Evolutionary conservation across 2,329 filamentous ascomycete genomes (phyloP).

Genomic region (Acarospora socialis): DNA sequence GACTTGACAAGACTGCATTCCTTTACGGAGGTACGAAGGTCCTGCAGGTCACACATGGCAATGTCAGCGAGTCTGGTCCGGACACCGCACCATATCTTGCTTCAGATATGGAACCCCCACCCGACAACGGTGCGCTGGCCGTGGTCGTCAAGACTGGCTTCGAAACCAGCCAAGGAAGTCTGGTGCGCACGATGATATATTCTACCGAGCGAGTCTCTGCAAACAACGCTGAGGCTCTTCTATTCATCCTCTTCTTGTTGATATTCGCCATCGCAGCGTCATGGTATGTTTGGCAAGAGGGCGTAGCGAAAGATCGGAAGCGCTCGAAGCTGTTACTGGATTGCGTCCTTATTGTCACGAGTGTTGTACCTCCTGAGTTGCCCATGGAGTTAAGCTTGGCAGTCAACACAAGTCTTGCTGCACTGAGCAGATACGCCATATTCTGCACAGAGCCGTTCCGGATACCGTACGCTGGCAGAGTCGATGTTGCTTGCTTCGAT

Average conservation of each 20-base stretch:
- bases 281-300: slow-evolving; percentile 98
- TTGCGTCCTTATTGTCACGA: slow-evolving; percentile 94
- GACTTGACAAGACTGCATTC: slow-evolving; percentile 90
- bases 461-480: slow-evolving; percentile 87
- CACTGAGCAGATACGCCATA: slow-evolving; percentile 87
- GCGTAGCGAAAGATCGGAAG: slow-evolving; percentile 86
- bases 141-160: slow-evolving; percentile 96
- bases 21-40: slow-evolving; percentile 97
- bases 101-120: slow-evolving; percentile 68
- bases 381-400: slow-evolving; percentile 97
- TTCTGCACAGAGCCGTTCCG: slow-evolving; percentile 99
- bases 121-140: slow-evolving; percentile 86
- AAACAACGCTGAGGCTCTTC: slow-evolving; percentile 88
- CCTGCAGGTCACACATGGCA: slow-evolving; percentile 83
- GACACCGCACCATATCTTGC: slow-evolving; percentile 48
- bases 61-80: slow-evolving; percentile 51
- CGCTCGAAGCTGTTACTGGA: slow-evolving; percentile 93
- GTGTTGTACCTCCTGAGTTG: slow-evolving; percentile 92
- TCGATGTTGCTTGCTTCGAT: slow-evolving; percentile 95
- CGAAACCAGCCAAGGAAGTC: slow-evolving; percentile 92
- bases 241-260: slow-evolving; percentile 93
- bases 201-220: slow-evolving; percentile 98
- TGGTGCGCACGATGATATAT: slow-evolving; percentile 99
- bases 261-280: slow-evolving; percentile 94
- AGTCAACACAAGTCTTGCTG: slow-evolving; percentile 92